These are phyloP conservation scores for Vaccinium vitisidaea DNA, from an alignment of 148 eudicot genomes.

Conservation along the genomic window DNA sequence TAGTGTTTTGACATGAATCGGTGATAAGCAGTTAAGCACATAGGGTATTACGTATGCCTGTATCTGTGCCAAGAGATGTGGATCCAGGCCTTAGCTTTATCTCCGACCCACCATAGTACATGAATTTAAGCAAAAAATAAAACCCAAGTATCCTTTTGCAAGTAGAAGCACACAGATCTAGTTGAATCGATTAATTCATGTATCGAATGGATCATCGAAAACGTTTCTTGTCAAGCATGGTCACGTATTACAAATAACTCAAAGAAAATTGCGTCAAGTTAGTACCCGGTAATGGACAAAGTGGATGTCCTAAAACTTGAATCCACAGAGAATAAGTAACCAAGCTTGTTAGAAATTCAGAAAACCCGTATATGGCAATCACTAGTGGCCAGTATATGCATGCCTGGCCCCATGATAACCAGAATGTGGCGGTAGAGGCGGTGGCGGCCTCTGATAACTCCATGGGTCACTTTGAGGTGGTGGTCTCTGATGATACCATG, in stretches of 20 bases:
- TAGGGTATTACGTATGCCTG: background rate
- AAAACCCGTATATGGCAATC: background rate
- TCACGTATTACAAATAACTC: background rate
- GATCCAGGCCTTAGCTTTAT: background rate
- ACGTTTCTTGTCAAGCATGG: background rate
- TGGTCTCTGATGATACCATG: background rate
- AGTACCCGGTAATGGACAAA: background rate
- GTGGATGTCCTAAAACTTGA: background rate
- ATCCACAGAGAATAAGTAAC: background rate
- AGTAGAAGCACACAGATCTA: background rate
- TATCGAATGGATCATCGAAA: background rate
- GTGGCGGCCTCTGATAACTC: background rate
- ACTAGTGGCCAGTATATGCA: background rate
- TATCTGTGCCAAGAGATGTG: background rate
- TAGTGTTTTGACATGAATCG: background rate
- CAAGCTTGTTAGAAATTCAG: background rate
- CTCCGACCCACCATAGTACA: background rate
- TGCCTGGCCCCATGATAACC: background rate
- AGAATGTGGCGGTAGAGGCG: background rate
- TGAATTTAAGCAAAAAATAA: background rate
- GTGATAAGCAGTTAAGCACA: too few relatives aligned
- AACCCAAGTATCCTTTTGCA: background rate
- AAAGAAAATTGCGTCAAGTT: background rate
- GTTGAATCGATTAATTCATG: background rate
- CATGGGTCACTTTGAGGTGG: background rate